Evolutionary conservation across 306 rosid species (phyloP).

Genomic region (Rosa chinensis): DNA sequence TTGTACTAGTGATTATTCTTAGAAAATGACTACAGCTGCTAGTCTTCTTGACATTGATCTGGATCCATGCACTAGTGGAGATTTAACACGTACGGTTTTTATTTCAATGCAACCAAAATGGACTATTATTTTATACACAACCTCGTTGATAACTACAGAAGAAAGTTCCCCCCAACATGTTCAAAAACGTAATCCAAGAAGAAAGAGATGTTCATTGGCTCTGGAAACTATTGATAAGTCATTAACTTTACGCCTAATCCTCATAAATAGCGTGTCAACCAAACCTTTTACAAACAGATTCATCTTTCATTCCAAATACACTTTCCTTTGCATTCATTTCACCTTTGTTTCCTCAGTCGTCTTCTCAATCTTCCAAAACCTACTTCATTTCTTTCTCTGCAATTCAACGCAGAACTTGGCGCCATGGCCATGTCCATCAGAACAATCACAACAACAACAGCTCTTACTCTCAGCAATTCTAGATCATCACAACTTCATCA

Average conservation of each 20-base stretch:
- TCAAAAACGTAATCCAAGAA: neutral
- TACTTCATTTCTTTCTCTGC: neutral
- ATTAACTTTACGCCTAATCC: conserved; percentile 5
- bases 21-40: neutral
- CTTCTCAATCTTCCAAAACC: neutral
- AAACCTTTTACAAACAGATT: conserved; percentile 5
- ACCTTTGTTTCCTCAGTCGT: neutral
- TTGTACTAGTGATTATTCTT: too few relatives aligned
- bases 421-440: conserved; percentile 4
- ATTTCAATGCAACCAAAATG: neutral
- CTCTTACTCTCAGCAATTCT: neutral
- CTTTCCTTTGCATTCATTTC: neutral
- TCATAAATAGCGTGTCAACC: neutral
- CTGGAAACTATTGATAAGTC: neutral
- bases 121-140: conserved; percentile 4
- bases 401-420: neutral
- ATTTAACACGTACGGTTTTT: neutral
- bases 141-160: neutral
- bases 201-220: neutral
- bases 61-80: neutral
- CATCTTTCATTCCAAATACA: neutral
- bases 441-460: neutral
- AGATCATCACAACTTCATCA: neutral
- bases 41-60: neutral
- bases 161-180: conserved; percentile 14